Percentiles rank a stretch among this genome's conserved stretches.
These are phyloP conservation scores for Chlamydomonas schloesseri DNA, from an alignment of 139 green algal genomes.

Conservation along the genomic window DNA sequence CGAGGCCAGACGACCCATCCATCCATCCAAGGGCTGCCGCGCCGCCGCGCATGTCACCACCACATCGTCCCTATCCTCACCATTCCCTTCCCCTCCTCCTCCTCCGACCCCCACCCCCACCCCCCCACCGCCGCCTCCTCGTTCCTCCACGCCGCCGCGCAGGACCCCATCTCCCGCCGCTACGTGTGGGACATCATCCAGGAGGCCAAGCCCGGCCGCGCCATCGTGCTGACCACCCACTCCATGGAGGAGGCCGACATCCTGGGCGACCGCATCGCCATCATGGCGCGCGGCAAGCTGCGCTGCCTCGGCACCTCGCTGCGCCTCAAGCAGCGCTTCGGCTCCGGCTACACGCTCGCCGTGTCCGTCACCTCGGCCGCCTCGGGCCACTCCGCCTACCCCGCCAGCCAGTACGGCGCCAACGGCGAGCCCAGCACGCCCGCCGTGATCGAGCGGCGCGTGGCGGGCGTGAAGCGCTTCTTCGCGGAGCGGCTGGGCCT, in stretches of 20 bases:
- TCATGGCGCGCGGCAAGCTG: constrained; percentile 91
- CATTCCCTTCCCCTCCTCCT: constrained; percentile 1
- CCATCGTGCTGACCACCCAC: constrained; percentile 96
- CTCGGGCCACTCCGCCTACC: background rate
- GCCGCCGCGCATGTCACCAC: no score
- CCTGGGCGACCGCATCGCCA: constrained; percentile 91
- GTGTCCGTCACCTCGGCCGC: background rate
- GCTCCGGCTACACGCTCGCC: constrained; percentile 81
- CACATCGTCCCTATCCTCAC: no score
- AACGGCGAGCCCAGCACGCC: background rate
- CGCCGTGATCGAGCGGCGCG: constrained; percentile 26
- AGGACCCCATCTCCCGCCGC: constrained; percentile 88
- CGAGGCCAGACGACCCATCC: no score
- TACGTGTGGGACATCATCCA: constrained; percentile 96
- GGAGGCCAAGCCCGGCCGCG: constrained; percentile 61
- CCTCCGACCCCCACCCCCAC: no score
- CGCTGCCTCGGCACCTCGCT: constrained; percentile 85
- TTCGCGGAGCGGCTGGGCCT: constrained; percentile 64
- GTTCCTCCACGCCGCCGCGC: no score
- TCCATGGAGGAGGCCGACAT: constrained; percentile 98
- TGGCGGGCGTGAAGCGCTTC: constrained; percentile 57
- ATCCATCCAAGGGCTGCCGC: no score
- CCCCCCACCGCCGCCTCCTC: background rate
- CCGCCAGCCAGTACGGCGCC: background rate
- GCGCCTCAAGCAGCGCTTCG: constrained; percentile 93